Evolutionary conservation across 2,329 filamentous ascomycete species (phyloP).

Genomic region (Fusarium sp.): DNA sequence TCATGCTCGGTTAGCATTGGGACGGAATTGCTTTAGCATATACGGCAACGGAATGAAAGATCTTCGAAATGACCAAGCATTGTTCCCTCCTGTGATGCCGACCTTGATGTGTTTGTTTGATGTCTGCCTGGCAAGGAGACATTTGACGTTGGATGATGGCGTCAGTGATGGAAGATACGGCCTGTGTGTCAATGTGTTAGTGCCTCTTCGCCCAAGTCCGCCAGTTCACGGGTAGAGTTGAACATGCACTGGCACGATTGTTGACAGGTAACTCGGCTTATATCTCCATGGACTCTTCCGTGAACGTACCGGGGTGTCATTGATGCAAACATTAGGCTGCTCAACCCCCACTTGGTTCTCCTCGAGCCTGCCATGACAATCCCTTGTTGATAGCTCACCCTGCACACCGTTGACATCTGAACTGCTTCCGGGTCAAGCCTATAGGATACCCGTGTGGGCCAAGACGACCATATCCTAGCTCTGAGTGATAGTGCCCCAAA

Average conservation of each 20-base stretch:
- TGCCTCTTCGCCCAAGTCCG: not conserved
- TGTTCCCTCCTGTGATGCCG: constrained; percentile 13
- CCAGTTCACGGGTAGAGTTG: not conserved
- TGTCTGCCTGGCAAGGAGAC: not conserved
- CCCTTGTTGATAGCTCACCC: not conserved
- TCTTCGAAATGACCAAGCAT: constrained; percentile 46
- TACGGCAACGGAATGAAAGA: constrained; percentile 55
- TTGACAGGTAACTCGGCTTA: not conserved
- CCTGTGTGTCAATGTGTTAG: not conserved
- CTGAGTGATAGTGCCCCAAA: not conserved
- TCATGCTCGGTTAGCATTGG: constrained; percentile 56
- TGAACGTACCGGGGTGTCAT: not conserved
- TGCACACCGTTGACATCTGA: not conserved
- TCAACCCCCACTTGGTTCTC: not conserved
- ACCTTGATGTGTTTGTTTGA: not conserved
- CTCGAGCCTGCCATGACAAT: not conserved
- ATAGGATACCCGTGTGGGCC: not conserved
- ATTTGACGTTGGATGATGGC: not conserved
- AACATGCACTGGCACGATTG: not conserved
- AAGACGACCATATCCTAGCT: not conserved
- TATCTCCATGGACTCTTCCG: not conserved
- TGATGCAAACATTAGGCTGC: not conserved
- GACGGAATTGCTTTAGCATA: constrained; percentile 54
- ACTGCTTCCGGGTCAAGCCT: not conserved
- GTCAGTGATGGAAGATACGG: not conserved